Evolutionary conservation across 768 basidiomycete species (phyloP), one percentile per base, ranked within the genome.

Genomic region (Tylopilus plumbeoviolaceoides): DNA sequence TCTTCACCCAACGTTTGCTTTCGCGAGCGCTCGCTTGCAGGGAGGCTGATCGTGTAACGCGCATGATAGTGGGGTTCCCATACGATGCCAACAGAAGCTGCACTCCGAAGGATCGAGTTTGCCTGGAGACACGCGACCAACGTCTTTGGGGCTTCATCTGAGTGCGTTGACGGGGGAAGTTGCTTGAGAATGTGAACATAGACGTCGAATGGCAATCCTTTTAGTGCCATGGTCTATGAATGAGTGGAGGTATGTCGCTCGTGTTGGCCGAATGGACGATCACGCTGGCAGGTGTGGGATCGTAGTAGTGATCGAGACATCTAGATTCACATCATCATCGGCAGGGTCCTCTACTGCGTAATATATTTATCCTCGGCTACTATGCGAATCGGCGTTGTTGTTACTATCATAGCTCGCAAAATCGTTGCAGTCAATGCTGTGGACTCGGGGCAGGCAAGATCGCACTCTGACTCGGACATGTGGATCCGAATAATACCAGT

Each of bases 1-100:
- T 83, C 70, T 31, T 66, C 63, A 17, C 63, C 59, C 15, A 62
- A 54, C 8, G 50, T 50, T 17, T 60, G 48, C 43, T 48, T 66
- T 31, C 78, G 72, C 38, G 58, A 60, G 23, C 54, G 55, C 59
- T 84, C 80, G 1, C 59, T 64, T 17, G 48, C 56, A 15, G 70
- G 60, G 44, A 73, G 67, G 57, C 64, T 70, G 57, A 79, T 69
- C 5, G 65, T 68, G 63, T 82, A 86, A 11, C 81, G 77, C 28
- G 48, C 64, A 25, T 56, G 69, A 62, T 84, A 85, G 49, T 81
- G 80, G 0, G 73, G 60, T 57, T 78, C 69, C 84, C 84, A 86
- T 31, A 84, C 48, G 5, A 59, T 49, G 0, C 75, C 50, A 2
- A 72, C 21, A 14, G 66, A 70, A 3, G 78, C 78, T 6, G 77